A percentile compares a stretch with the other conserved stretches of the same genome.
phyloP scores from a whole-genome alignment of 352 stramenopile species.

The Globisporangium abappressorium region DNA sequence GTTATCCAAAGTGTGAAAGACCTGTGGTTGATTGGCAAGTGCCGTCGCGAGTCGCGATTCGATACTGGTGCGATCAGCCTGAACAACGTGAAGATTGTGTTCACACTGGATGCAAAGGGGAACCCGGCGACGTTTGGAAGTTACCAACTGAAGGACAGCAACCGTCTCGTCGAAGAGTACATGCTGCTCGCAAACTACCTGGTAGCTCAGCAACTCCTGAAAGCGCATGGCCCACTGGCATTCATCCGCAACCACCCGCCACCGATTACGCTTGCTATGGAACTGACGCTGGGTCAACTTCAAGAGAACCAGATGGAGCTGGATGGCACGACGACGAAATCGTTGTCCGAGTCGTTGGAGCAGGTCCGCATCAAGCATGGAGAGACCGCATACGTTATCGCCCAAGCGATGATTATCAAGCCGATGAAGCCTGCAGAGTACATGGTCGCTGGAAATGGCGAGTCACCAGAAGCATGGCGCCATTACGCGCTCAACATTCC shows the following conservation, averaged over 20 bases:
- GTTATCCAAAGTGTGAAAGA: conserved; percentile 71
- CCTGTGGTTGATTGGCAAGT: conserved; percentile 58
- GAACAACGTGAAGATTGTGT: conserved; percentile 92
- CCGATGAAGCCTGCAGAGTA: conserved; percentile 96
- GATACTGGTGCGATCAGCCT: conserved; percentile 92
- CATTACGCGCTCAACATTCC: conserved; percentile 98
- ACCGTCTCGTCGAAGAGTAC: conserved; percentile 96
- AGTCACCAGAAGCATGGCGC: conserved; percentile 73
- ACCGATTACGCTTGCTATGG: conserved; percentile 56
- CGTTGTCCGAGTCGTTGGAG: conserved; percentile 85
- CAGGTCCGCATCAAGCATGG: conserved; percentile 70
- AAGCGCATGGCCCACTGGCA: conserved; percentile 77
- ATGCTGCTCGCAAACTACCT: conserved; percentile 99
- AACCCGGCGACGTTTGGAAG: conserved; percentile 85
- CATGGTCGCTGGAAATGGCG: conserved; percentile 75
- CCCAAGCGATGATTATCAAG: conserved; percentile 92
- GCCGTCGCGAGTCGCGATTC: conserved; percentile 82
- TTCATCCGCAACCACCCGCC: conserved; percentile 89
- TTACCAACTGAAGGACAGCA: conserved; percentile 94
- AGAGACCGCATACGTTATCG: conserved; percentile 77
- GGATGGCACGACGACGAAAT: conserved; percentile 77
- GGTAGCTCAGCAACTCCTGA: conserved; percentile 94
- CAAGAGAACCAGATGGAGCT: conserved; percentile 67
- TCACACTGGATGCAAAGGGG: conserved; percentile 90
- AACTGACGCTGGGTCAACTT: conserved; percentile 40